Percentiles rank a stretch among this genome's conserved stretches.
These are phyloP conservation scores for Ophiostoma piceae DNA, from an alignment of 2,329 filamentous ascomycete species.

Conservation along the genomic window DNA sequence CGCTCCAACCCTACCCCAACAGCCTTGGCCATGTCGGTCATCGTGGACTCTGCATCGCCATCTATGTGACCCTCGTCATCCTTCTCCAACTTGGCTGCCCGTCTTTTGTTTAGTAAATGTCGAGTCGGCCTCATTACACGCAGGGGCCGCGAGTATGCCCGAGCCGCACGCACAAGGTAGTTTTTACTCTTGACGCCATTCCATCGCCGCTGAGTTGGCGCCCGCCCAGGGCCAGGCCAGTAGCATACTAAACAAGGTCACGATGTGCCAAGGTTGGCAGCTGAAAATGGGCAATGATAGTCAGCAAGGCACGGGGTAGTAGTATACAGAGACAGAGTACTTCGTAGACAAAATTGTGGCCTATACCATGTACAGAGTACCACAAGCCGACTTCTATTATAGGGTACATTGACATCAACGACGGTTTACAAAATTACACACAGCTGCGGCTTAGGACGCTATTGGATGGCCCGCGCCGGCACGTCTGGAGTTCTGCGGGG, in stretches of 20 bases:
- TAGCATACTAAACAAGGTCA: neutral
- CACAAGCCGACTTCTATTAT: neutral
- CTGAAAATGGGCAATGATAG: neutral
- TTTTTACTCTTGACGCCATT: neutral
- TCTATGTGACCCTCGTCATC: neutral
- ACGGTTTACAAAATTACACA: neutral
- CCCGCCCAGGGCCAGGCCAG: neutral
- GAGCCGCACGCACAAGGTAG: slow-evolving; percentile 4
- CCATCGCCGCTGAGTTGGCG: neutral
- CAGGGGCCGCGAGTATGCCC: slow-evolving; percentile 5
- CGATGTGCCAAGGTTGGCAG: slow-evolving; percentile 2
- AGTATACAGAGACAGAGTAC: too few relatives aligned
- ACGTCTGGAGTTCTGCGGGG: neutral
- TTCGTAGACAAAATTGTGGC: too few relatives aligned
- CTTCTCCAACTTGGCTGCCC: neutral
- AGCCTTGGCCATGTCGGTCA: neutral
- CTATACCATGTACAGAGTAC: neutral
- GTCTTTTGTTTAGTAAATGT: neutral
- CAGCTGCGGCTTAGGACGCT: neutral
- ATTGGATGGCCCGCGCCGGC: neutral
- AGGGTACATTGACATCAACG: neutral
- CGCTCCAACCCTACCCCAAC: neutral
- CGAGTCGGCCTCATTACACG: neutral
- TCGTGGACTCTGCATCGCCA: neutral
- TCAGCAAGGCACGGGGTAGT: neutral